Conservation (phyloP, 192 early-diverging fungal genomes). For the Chytriomyces hyalinus region DNA sequence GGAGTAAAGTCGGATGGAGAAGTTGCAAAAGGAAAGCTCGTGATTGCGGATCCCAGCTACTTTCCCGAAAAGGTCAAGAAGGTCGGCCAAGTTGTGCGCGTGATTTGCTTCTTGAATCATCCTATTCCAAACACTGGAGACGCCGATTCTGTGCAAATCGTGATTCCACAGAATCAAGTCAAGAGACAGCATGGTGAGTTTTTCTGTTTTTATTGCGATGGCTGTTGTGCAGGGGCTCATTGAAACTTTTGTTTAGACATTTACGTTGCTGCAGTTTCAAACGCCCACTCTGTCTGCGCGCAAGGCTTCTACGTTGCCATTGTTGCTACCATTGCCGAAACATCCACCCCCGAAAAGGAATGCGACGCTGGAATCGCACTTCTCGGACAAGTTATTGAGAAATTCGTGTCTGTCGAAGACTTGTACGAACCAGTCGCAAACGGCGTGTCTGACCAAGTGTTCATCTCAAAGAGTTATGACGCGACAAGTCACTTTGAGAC, state of each 20-base stretch:
- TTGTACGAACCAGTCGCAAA: conserved; percentile 87
- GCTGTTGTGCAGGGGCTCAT: neutral
- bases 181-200: conserved; percentile 76
- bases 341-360: conserved; percentile 87
- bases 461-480: conserved; percentile 94
- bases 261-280: conserved; percentile 90
- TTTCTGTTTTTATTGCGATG: neutral
- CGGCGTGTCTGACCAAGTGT: conserved; percentile 82
- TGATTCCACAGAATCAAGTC: conserved; percentile 98
- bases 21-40: conserved; percentile 78
- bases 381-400: conserved; percentile 88
- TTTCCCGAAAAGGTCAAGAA: conserved; percentile 80
- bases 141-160: conserved; percentile 90
- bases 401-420: conserved; percentile 86
- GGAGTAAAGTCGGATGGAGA: conserved; percentile 92
- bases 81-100: conserved; percentile 86
- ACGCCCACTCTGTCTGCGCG: conserved; percentile 90
- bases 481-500: conserved; percentile 99
- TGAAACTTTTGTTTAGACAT: conserved; percentile 70
- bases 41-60: conserved; percentile 98
- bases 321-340: conserved; percentile 96
- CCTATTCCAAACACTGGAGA: conserved; percentile 89
- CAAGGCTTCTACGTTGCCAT: conserved; percentile 91
- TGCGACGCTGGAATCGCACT: conserved; percentile 86
- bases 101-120: conserved; percentile 92